Percentiles rank a stretch among this genome's conserved stretches.
These are phyloP conservation scores for Dillenia suffruticosa DNA, from an alignment of 164 flowering plant species.

Conservation along the genomic window DNA sequence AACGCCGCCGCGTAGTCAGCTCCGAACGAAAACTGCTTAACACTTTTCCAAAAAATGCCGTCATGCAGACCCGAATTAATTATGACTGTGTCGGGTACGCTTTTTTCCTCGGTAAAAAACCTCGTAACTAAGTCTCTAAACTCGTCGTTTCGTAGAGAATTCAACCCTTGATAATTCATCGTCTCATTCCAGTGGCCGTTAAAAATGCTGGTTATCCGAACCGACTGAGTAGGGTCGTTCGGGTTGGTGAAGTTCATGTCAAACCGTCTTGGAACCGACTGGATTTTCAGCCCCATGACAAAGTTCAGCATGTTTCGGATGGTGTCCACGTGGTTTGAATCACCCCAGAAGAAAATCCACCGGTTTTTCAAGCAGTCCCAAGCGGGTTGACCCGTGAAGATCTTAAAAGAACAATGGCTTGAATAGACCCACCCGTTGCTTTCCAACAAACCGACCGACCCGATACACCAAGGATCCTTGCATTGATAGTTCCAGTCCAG, in stretches of 20 bases:
- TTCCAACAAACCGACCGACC: constrained; percentile 69
- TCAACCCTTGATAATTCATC: constrained; percentile 64
- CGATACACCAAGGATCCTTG: constrained; percentile 73
- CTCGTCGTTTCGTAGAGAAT: constrained; percentile 55
- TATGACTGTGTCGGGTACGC: constrained; percentile 74
- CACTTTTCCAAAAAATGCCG: constrained; percentile 56
- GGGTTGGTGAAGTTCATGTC: constrained; percentile 80
- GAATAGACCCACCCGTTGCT: constrained; percentile 99
- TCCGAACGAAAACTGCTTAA: constrained; percentile 39
- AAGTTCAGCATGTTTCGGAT: constrained; percentile 84
- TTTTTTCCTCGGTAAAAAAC: constrained; percentile 45
- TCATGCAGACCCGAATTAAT: constrained; percentile 96
- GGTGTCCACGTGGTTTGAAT: constrained; percentile 94
- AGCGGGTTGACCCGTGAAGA: constrained; percentile 53
- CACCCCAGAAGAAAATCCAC: constrained; percentile 99
- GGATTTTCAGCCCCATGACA: constrained; percentile 44
- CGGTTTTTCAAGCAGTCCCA: constrained; percentile 77
- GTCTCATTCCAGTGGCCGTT: constrained; percentile 81
- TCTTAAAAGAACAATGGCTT: constrained; percentile 66
- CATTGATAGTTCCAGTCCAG: constrained; percentile 45
- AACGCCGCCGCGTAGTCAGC: constrained; percentile 66
- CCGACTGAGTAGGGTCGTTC: constrained; percentile 40
- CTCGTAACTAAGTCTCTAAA: constrained; percentile 47
- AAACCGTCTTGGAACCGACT: constrained; percentile 58
- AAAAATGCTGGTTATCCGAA: constrained; percentile 87